Conservation (phyloP, 129 eudicot genomes). For the Heracleum sosnowskyi region DNA sequence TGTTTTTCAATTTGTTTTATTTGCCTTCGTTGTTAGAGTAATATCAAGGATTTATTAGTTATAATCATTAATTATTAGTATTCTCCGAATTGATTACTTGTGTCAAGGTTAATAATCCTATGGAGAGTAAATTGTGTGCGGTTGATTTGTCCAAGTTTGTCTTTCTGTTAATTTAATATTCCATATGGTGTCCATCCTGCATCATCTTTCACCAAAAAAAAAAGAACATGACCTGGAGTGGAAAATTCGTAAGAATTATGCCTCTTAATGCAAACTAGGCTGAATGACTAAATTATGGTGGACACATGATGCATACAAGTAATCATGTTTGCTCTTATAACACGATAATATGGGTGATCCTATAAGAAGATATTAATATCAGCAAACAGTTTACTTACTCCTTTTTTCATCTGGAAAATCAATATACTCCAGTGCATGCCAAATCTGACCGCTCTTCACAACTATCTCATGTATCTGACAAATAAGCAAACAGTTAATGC, state of each 20-base stretch:
- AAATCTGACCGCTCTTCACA: neutral
- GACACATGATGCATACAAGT: neutral
- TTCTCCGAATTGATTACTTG: neutral
- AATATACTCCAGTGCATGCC: conserved; percentile 8
- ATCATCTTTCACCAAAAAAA: neutral
- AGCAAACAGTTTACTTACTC: conserved; percentile 6
- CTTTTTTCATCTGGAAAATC: conserved; percentile 6
- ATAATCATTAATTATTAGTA: neutral
- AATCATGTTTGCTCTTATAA: neutral
- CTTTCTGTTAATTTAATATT: neutral
- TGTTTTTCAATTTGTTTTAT: neutral
- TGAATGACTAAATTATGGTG: neutral
- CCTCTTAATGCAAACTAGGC: neutral
- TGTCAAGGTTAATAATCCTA: neutral
- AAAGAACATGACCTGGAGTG: neutral
- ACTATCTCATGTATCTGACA: conserved; percentile 7
- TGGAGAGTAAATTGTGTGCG: neutral
- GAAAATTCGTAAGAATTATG: neutral
- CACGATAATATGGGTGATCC: neutral
- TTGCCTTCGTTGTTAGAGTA: neutral
- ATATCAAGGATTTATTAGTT: neutral
- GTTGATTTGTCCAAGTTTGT: neutral
- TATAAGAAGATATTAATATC: neutral
- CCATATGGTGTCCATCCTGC: neutral
- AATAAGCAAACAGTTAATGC: neutral